Conservation (phyloP, 257 asterid genomes). For the Solanum chiquidenum region DNA sequence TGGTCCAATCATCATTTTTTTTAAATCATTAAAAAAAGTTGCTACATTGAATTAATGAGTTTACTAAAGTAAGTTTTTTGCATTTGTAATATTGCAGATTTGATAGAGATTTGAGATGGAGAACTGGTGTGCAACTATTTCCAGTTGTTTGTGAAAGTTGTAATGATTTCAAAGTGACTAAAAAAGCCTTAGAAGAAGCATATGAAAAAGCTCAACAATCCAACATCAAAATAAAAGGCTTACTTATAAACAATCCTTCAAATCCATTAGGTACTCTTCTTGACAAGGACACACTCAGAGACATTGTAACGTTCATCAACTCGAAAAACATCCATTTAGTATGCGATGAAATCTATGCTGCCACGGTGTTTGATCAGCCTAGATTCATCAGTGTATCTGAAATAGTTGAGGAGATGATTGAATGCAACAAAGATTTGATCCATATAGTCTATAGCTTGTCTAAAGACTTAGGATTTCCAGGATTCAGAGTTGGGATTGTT, state of each 20-base stretch:
- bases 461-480: constrained; percentile 80
- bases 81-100: constrained; percentile 30
- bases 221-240: constrained; percentile 50
- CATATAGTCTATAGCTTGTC: constrained; percentile 81
- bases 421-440: constrained; percentile 38
- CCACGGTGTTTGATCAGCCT: constrained; percentile 64
- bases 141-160: constrained; percentile 66
- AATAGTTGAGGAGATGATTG: constrained; percentile 21
- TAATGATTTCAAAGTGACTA: constrained; percentile 50
- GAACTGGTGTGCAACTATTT: constrained; percentile 51
- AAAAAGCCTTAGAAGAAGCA: constrained; percentile 45
- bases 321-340: constrained; percentile 52
- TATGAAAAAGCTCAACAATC: constrained; percentile 42
- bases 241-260: constrained; percentile 76
- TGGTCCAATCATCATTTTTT: background rate
- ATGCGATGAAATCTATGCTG: constrained; percentile 83
- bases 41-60: background rate
- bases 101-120: constrained; percentile 78
- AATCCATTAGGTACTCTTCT: constrained; percentile 75
- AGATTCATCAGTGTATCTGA: constrained; percentile 67
- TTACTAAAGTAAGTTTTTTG: background rate
- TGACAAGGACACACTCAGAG: constrained; percentile 37
- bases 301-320: constrained; percentile 28
- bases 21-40: background rate
- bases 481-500: constrained; percentile 65